Evolutionary conservation across 1,139 yeast species (phyloP).

Genomic region (Protomyces pachydermus): DNA sequence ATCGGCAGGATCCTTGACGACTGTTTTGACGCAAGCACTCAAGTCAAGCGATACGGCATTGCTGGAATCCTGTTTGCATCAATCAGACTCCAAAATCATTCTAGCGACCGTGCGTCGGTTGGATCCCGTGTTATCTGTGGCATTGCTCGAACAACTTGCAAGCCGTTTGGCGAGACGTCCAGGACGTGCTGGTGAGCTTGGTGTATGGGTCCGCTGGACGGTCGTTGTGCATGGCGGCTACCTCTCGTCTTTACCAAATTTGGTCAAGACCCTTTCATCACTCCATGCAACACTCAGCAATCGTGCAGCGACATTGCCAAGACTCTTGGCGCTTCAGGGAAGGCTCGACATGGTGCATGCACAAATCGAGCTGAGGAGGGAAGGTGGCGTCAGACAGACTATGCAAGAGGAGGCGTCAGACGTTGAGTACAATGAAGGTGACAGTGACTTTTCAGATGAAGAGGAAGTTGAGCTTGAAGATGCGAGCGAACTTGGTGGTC

Average conservation of each 20-base stretch:
- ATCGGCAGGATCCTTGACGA: conserved; percentile 41
- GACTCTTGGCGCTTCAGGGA: conserved; percentile 77
- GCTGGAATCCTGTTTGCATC: conserved; percentile 69
- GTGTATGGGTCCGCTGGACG: conserved; percentile 91
- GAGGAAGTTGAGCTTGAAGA: conserved; percentile 29
- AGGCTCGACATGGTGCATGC: conserved; percentile 67
- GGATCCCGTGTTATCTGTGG: conserved; percentile 67
- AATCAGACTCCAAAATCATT: conserved; percentile 68
- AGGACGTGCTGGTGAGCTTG: conserved; percentile 65
- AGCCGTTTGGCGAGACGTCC: conserved; percentile 72
- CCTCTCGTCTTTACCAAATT: conserved; percentile 63
- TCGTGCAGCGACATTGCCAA: conserved; percentile 70
- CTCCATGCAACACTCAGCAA: conserved; percentile 71
- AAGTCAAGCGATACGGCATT: conserved; percentile 43
- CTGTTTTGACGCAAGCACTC: conserved; percentile 43
- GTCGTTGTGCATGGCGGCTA: conserved; percentile 86
- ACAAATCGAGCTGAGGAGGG: conserved; percentile 63
- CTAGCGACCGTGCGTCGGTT: conserved; percentile 65
- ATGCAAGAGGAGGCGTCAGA: conserved; percentile 28
- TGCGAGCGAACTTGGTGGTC: conserved; percentile 36
- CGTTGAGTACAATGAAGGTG: conserved; percentile 28
- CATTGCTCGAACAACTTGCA: conserved; percentile 72
- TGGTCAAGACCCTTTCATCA: conserved; percentile 62
- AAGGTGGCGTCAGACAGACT: conserved; percentile 40
- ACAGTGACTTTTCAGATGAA: conserved; percentile 24